Evolutionary conservation across 2,329 filamentous ascomycete genomes (phyloP).

Genomic region (Atkinsonella texensis): DNA sequence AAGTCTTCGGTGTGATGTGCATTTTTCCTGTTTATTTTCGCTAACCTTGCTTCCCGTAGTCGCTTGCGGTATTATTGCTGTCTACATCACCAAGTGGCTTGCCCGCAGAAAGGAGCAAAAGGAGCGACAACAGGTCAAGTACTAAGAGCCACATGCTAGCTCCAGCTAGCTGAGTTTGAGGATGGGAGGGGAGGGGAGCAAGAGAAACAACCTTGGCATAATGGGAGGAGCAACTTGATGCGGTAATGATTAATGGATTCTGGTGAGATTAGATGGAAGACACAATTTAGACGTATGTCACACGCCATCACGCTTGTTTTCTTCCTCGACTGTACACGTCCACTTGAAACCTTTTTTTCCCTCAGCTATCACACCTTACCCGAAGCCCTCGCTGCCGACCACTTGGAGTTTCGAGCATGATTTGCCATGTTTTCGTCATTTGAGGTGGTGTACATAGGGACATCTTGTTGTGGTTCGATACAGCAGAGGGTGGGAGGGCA

Average conservation of each 20-base stretch:
- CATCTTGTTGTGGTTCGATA: constrained; percentile 2
- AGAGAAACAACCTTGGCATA: not conserved
- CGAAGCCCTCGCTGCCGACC: constrained; percentile 2
- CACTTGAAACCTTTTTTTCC: not conserved
- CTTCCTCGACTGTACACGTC: not conserved
- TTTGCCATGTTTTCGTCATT: not conserved
- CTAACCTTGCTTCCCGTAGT: constrained; percentile 16
- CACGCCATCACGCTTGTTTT: not conserved
- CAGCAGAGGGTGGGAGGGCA: not conserved
- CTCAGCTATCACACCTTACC: not conserved
- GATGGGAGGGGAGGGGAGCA: not conserved
- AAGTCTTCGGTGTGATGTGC: not conserved
- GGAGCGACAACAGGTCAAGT: constrained; percentile 17
- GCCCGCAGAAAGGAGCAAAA: constrained; percentile 16
- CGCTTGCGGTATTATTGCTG: constrained; percentile 17
- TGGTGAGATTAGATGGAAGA: not conserved
- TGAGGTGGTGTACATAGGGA: not conserved
- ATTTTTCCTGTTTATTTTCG: not conserved
- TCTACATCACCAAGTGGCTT: constrained; percentile 21
- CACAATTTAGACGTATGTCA: not conserved
- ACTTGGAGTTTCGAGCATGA: not conserved
- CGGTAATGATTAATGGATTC: not conserved
- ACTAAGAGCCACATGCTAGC: constrained; percentile 9
- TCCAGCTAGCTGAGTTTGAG: not conserved
- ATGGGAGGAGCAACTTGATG: not conserved